Evolutionary conservation across 2,329 filamentous ascomycete genomes (phyloP), one percentile per base, ranked within the genome.

Genomic region (Pseudodiploospora longispora): DNA sequence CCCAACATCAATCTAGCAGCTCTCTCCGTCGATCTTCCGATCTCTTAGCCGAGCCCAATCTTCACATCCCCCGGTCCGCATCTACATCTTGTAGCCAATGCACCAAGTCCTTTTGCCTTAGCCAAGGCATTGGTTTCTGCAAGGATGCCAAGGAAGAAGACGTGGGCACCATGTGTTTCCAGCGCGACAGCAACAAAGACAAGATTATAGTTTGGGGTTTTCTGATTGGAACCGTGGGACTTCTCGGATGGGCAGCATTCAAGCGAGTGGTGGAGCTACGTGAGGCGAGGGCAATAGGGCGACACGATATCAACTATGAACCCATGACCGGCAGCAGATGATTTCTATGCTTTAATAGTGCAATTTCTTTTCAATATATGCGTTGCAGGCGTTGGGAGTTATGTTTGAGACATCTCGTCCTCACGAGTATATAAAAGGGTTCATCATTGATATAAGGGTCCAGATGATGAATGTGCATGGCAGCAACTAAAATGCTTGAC

Each of bases 121-220:
- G 65, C 38, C 72, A 79, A 49, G 70, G 71, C 52, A 74, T 83
- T 27, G 75, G 76, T 46, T 80, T 83, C 56, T 83, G 80, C 68
- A 75, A 78, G 55, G 70, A 73, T 51, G 78, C 77, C 42, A 71
- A 73, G 51, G 77, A 82, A 52, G 76, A 74, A 56, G 77, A 83
- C 55, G 75, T 83, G 19, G 64, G 76, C 36, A 80, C 80, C 29
- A 69, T 72, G 56, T 83, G 80, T 59, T 83, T 83, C 63, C 78
- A 83, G 68, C 74, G 80, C 50, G 80, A 83, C 60, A 80, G 75
- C 59, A 73, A 74, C 60, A 83, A 83, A 64, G 80, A 83, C 62
- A 74, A 75, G 62, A 71, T 82, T 52, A 82, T 83, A 32, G 80
- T 83, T 4, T 79, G 80, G 72, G 73, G 67, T 1, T 83, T 83